These are phyloP conservation scores for Nemania serpens DNA, from an alignment of 2,329 filamentous ascomycete genomes.

Conservation along the genomic window DNA sequence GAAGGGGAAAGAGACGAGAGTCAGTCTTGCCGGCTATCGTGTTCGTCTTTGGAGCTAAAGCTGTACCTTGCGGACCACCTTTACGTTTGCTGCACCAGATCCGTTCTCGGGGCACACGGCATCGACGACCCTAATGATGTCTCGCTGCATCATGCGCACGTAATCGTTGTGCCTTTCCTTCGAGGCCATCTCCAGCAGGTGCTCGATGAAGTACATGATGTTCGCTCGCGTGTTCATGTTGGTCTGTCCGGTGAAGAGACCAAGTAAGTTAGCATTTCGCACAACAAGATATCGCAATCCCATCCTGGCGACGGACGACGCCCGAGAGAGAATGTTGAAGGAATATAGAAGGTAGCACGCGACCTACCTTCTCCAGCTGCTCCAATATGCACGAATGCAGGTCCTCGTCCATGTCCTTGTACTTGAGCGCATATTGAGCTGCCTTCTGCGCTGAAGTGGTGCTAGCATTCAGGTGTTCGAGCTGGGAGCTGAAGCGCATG, in stretches of 20 bases:
- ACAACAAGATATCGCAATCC: background rate
- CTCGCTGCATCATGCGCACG: conserved; percentile 90
- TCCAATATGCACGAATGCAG: conserved; percentile 96
- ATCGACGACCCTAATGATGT: conserved; percentile 90
- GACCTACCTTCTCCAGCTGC: conserved; percentile 77
- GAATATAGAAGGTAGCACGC: background rate
- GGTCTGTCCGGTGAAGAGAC: conserved; percentile 56
- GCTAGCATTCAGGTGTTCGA: conserved; percentile 89
- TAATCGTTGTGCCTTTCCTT: conserved; percentile 80
- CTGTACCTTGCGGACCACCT: conserved; percentile 80
- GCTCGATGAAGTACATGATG: conserved; percentile 99
- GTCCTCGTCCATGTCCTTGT: conserved; percentile 94
- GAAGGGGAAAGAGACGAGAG: background rate
- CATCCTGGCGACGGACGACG: background rate
- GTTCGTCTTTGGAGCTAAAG: background rate
- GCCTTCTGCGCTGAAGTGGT: conserved; percentile 89
- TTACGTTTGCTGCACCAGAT: conserved; percentile 89
- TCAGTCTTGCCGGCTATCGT: background rate
- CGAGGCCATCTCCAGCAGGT: conserved; percentile 84
- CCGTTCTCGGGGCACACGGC: conserved; percentile 87
- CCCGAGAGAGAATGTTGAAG: background rate
- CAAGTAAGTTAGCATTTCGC: conserved; percentile 13
- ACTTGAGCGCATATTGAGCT: conserved; percentile 91
- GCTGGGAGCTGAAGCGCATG: conserved; percentile 90
- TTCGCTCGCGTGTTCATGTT: conserved; percentile 98